Evolutionary conservation across 257 asterid genomes (phyloP).

Genomic region (Eucommia ulmoides): DNA sequence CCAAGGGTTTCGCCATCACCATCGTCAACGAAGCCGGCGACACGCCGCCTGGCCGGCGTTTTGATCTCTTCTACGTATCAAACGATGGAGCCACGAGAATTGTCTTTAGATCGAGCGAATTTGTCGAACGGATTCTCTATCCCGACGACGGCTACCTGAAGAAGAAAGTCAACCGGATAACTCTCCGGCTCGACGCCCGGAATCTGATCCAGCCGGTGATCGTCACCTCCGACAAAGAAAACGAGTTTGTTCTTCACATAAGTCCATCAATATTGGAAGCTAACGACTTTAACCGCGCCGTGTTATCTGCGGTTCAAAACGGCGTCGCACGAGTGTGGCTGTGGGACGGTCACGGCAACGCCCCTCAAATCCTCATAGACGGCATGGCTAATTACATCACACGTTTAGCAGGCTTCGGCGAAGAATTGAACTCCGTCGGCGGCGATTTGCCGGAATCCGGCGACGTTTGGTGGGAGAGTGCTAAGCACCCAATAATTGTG

Average conservation of each 20-base stretch:
- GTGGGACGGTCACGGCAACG: slow-evolving; percentile 34
- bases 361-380: slow-evolving; percentile 27
- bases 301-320: slow-evolving; percentile 22
- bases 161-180: slow-evolving; percentile 29
- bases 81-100: slow-evolving; percentile 46
- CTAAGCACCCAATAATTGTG: slow-evolving; percentile 17
- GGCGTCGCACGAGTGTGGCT: slow-evolving; percentile 49
- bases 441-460: not conserved
- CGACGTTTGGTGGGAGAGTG: slow-evolving; percentile 20
- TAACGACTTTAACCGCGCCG: slow-evolving; percentile 13
- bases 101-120: slow-evolving; percentile 29
- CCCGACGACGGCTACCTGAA: slow-evolving; percentile 6
- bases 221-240: slow-evolving; percentile 8
- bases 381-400: slow-evolving; percentile 44
- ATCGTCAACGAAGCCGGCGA: slow-evolving; percentile 28
- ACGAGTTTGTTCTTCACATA: slow-evolving; percentile 23
- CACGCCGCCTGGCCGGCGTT: slow-evolving; percentile 24
- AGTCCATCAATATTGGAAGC: slow-evolving; percentile 29
- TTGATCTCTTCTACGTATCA: slow-evolving; percentile 45
- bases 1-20: slow-evolving; percentile 51
- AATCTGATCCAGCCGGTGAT: slow-evolving; percentile 15
- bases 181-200: slow-evolving; percentile 18
- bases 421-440: too few species aligned
- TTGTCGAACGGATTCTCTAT: slow-evolving; percentile 36
- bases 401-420: not conserved